These are phyloP conservation scores for Rubia peregrina DNA, from an alignment of 305 asterid genomes.

Conservation along the genomic window DNA sequence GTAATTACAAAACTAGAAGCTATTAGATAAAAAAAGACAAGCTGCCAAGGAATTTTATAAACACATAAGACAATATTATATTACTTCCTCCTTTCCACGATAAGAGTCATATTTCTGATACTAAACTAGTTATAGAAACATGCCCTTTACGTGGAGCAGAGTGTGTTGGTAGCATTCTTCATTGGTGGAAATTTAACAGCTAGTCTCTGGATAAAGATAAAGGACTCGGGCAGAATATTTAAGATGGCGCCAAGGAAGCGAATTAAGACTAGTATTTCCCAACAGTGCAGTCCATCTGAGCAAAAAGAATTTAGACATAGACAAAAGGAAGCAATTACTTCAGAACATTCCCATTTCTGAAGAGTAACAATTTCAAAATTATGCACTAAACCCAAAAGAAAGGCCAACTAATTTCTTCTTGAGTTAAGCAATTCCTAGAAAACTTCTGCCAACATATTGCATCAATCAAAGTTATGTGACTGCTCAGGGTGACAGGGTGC, in stretches of 20 bases:
- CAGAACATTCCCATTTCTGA: neutral
- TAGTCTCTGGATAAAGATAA: neutral
- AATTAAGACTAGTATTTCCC: neutral
- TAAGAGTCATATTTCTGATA: neutral
- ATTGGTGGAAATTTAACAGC: neutral
- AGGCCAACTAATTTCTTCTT: neutral
- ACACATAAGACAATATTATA: neutral
- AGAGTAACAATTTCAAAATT: neutral
- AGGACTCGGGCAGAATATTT: neutral
- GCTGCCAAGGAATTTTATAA: neutral
- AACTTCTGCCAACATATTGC: neutral
- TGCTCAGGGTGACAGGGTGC: neutral
- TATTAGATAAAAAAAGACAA: neutral
- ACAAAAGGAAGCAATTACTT: neutral
- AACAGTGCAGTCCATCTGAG: neutral
- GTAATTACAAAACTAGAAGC: slow-evolving; percentile 1
- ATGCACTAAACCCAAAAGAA: neutral
- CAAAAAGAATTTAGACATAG: neutral
- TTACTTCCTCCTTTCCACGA: no score
- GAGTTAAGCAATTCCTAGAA: neutral
- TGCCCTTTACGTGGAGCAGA: neutral
- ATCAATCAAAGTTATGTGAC: neutral
- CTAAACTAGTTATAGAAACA: neutral
- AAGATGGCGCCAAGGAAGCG: neutral
- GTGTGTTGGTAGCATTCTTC: neutral